Percentiles rank a stretch among this genome's conserved stretches.
Conservation (phyloP, 1,284 basidiomycete species). For the Earliella scabrosa region DNA sequence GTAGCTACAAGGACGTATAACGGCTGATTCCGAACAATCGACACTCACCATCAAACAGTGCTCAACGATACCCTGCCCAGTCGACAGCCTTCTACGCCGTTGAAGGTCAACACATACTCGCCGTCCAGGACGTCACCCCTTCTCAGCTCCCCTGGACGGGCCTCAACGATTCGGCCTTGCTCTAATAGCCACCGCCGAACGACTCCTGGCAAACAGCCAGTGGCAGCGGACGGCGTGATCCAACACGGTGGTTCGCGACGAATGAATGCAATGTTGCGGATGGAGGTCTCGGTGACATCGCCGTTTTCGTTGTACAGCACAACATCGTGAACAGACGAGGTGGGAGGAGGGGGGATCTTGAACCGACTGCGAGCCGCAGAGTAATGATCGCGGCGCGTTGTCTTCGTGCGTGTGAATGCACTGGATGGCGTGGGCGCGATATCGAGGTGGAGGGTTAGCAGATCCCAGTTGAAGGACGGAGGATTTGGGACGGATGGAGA, state of each 20-base stretch:
- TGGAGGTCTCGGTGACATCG: constrained; percentile 64
- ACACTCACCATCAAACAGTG: too few species aligned
- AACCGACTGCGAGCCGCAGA: constrained; percentile 61
- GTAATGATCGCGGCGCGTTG: constrained; percentile 63
- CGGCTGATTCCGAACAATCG: too few species aligned
- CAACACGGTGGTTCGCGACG: constrained; percentile 44
- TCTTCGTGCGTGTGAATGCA: constrained; percentile 69
- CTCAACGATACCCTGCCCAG: too few species aligned
- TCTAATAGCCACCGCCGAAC: constrained; percentile 68
- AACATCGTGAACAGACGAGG: constrained; percentile 50
- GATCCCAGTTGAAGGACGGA: constrained; percentile 6
- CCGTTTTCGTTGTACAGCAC: constrained; percentile 60
- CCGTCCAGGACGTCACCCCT: constrained; percentile 50
- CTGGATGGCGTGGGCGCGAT: constrained; percentile 53
- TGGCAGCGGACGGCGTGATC: constrained; percentile 62
- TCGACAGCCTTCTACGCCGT: constrained; percentile 70
- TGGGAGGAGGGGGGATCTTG: constrained; percentile 42
- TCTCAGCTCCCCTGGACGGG: constrained; percentile 44
- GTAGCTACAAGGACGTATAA: too few species aligned
- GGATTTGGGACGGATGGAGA: constrained; percentile 4
- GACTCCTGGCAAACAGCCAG: constrained; percentile 74
- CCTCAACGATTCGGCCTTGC: constrained; percentile 55
- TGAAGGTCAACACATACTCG: constrained; percentile 71
- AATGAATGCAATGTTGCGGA: constrained; percentile 70
- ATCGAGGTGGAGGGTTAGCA: constrained; percentile 56